These are phyloP conservation scores for Populus deltoides DNA, from an alignment of 345 rosid genomes.

Conservation along the genomic window DNA sequence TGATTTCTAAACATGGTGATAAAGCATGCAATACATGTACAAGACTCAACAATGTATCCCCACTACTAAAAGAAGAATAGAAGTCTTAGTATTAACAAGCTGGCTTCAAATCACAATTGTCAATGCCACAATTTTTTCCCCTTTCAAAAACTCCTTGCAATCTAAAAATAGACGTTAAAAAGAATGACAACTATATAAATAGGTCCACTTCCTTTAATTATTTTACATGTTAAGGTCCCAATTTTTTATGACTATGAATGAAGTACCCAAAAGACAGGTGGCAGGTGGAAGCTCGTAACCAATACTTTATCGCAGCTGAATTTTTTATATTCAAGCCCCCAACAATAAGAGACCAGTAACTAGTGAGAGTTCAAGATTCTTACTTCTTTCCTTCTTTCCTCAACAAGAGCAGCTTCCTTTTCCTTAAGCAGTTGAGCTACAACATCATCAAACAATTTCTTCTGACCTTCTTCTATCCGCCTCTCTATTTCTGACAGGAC, in stretches of 20 bases:
- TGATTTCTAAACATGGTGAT: not conserved
- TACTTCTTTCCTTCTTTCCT: constrained; percentile 72
- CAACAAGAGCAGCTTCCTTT: constrained; percentile 65
- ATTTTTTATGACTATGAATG: not conserved
- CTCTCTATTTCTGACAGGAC: constrained; percentile 53
- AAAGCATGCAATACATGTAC: not conserved
- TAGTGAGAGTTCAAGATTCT: constrained; percentile 12
- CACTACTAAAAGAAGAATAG: not conserved
- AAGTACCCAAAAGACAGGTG: not conserved
- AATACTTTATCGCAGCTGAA: no score
- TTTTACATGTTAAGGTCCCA: not conserved
- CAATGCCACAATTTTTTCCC: not conserved
- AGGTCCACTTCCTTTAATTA: not conserved
- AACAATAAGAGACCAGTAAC: not conserved
- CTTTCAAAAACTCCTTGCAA: not conserved
- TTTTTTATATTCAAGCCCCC: not conserved
- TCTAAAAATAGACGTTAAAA: no score
- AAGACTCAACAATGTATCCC: not conserved
- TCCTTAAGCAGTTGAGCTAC: constrained; percentile 55
- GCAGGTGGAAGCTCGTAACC: not conserved
- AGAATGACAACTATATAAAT: not conserved
- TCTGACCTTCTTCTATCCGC: constrained; percentile 56
- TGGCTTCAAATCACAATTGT: not conserved
- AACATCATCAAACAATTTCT: constrained; percentile 63
- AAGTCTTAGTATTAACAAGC: not conserved